phyloP scores from a whole-genome alignment of 257 asterid species.

The Fraxinus americana region DNA sequence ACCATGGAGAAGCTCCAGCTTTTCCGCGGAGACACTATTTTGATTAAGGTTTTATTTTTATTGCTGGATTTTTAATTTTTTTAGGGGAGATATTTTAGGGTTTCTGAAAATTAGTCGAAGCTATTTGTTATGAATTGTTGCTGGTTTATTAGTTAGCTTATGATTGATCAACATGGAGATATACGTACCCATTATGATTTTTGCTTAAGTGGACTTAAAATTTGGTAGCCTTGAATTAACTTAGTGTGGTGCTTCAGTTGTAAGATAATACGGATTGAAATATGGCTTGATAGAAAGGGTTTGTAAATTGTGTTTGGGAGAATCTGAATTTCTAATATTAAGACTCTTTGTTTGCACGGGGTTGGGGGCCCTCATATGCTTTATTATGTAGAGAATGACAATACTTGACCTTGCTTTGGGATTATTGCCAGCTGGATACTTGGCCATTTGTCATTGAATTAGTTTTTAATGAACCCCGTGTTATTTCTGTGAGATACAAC shows the following conservation, averaged over 20 bases:
- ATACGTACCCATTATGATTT: not conserved
- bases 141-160: not conserved
- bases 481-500: not conserved
- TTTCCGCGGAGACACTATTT: slow-evolving; percentile 19
- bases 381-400: not conserved
- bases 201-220: not conserved
- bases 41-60: slow-evolving; percentile 16
- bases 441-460: not conserved
- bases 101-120: not conserved
- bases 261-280: not conserved
- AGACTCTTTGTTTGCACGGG: not conserved
- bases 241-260: not conserved
- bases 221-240: not conserved
- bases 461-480: not conserved
- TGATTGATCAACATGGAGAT: not conserved
- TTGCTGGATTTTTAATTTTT: not conserved
- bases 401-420: not conserved
- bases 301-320: not conserved
- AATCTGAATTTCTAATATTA: not conserved
- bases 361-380: not conserved
- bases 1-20: slow-evolving; percentile 26
- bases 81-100: not conserved
- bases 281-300: not conserved
- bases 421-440: not conserved
- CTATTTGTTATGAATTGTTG: not conserved